phyloP scores from a whole-genome alignment of 768 basidiomycete species.

The Lactifluus pinguis region DNA sequence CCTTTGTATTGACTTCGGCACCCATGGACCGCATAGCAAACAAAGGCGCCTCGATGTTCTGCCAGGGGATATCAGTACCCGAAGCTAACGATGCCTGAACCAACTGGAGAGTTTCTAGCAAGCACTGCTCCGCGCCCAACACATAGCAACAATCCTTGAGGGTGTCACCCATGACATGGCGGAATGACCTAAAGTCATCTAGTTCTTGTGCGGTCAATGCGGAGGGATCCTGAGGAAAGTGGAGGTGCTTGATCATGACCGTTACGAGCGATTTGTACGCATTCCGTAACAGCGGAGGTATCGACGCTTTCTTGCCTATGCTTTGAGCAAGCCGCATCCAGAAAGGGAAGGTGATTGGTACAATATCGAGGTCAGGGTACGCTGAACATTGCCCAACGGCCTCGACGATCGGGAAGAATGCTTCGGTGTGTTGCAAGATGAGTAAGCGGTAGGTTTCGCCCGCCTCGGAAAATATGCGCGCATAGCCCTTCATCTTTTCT shows the following conservation, averaged over 20 bases:
- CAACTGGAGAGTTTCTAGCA: conserved; percentile 71
- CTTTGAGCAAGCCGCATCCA: conserved; percentile 96
- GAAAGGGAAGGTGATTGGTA: conserved; percentile 95
- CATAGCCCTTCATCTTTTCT: conserved; percentile 82
- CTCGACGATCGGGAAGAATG: conserved; percentile 91
- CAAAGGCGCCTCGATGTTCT: conserved; percentile 93
- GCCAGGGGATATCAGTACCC: conserved; percentile 63
- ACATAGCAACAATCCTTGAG: conserved; percentile 97
- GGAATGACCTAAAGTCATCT: conserved; percentile 89
- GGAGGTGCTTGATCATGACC: conserved; percentile 83
- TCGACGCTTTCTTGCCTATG: conserved; percentile 64
- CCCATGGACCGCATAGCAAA: conserved; percentile 99
- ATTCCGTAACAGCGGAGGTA: conserved; percentile 68
- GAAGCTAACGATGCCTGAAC: conserved; percentile 67
- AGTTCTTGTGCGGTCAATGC: conserved; percentile 72
- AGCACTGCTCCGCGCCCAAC: conserved; percentile 76
- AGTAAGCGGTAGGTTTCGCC: conserved; percentile 92
- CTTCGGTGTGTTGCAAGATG: conserved; percentile 80
- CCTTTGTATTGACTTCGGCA: conserved; percentile 76
- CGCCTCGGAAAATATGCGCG: conserved; percentile 92
- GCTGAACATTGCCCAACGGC: conserved; percentile 91
- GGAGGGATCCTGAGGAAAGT: conserved; percentile 71
- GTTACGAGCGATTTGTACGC: conserved; percentile 79
- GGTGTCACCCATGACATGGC: conserved; percentile 98
- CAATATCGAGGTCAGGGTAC: conserved; percentile 89